Evolutionary conservation across 805 yeast genomes (phyloP), one percentile per base, ranked within the genome.

Genomic region (Yarrowia alimentaria): DNA sequence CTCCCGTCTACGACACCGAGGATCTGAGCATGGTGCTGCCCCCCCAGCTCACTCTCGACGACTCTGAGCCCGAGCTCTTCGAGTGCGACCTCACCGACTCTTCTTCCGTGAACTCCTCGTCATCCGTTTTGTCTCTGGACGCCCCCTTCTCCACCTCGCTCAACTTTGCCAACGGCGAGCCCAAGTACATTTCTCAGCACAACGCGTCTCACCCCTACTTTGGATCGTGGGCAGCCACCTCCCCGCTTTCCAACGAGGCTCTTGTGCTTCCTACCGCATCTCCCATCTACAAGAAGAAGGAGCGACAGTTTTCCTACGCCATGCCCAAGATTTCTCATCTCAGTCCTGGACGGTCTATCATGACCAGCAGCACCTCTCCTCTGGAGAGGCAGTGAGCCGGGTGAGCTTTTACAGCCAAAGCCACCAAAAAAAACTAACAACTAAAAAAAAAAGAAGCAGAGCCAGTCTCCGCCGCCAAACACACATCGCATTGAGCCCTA

Each of bases 251-350:
- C 50, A 43, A 43, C 37, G 50, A 43, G 35, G 37, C 35, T 24
- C 50, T 43, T 17, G 50, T 43, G 7, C 20, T 31, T 18, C 50
- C 50, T 12, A 43, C 50, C 35, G 37, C 30, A 9, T 31, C 28
- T 17, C 50, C 50, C 22, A 43, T 31, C 30, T 20, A 30, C 37
- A 43, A 43, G 50, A 43, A 43, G 50, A 30, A 31, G 30, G 50
- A 43, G 35, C 50, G 50, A 30, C 50, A 43, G 37, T 43, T 43
- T 30, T 43, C 50, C 50, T 43, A 43, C 30, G 50, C 50, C 9
- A 43, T 43, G 50, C 50, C 50, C 12, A 30, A 31, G 30, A 30
- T 43, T 11, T 43, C 50, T 13, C 47, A 40, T 6, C 24, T 40
- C 6, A 40, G 47, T 19, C 47, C 47, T 28, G 47, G 47, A 2